phyloP scores from a whole-genome alignment of 352 stramenopile genomes.

The Pythium graminicola region DNA sequence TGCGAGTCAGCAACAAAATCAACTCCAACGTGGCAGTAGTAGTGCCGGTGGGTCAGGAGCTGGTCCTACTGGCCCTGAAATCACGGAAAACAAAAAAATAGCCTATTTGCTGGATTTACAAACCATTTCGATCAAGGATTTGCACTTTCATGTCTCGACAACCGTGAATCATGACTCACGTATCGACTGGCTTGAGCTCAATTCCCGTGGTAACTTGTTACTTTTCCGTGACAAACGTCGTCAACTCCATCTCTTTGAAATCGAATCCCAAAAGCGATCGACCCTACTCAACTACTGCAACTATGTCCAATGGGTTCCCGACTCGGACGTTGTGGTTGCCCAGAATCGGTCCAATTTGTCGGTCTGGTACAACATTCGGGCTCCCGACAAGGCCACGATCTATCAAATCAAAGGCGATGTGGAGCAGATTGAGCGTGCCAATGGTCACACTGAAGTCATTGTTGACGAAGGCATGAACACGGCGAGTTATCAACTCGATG shows the following conservation, averaged over 20 bases:
- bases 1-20: constrained; percentile 22
- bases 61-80: constrained; percentile 12
- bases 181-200: constrained; percentile 95
- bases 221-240: constrained; percentile 91
- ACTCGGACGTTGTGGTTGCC: constrained; percentile 92
- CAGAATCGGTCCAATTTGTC: constrained; percentile 90
- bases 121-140: constrained; percentile 88
- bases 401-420: constrained; percentile 94
- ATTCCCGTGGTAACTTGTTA: constrained; percentile 83
- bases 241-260: constrained; percentile 89
- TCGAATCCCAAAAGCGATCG: constrained; percentile 76
- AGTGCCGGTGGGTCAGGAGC: not conserved
- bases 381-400: constrained; percentile 90
- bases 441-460: constrained; percentile 92
- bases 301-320: constrained; percentile 96
- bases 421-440: constrained; percentile 90
- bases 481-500: constrained; percentile 89
- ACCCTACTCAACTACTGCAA: constrained; percentile 93
- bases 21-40: not conserved
- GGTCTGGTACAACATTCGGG: constrained; percentile 95
- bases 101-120: constrained; percentile 91
- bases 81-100: constrained; percentile 89
- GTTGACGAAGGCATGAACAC: constrained; percentile 94
- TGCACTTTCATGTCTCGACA: constrained; percentile 68
- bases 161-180: constrained; percentile 89